phyloP scores from a whole-genome alignment of 306 rosid species.

The Pueraria montana region DNA sequence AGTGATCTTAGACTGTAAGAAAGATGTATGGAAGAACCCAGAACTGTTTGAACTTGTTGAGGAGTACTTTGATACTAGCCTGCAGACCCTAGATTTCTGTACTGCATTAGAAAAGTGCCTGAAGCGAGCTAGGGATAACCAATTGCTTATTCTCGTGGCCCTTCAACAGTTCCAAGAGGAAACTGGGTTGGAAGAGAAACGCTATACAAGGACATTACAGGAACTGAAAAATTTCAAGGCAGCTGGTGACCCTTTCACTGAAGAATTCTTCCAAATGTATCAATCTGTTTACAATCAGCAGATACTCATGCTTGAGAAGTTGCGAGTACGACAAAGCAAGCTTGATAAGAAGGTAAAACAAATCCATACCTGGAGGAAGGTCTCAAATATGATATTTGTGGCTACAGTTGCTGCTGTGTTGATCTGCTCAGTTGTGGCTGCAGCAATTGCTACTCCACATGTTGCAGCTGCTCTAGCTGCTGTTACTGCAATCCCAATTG shows the following conservation, averaged over 20 bases:
- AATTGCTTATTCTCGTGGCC: slow-evolving; percentile 71
- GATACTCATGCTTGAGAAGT: slow-evolving; percentile 76
- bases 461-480: slow-evolving; percentile 89
- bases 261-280: slow-evolving; percentile 75
- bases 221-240: slow-evolving; percentile 79
- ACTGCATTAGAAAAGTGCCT: slow-evolving; percentile 79
- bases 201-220: slow-evolving; percentile 61
- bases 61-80: slow-evolving; percentile 87
- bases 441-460: slow-evolving; percentile 85
- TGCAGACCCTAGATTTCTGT: slow-evolving; percentile 88
- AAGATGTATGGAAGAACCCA: slow-evolving; percentile 83
- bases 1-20: slow-evolving; percentile 81
- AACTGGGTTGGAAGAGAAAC: slow-evolving; percentile 47
- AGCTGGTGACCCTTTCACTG: slow-evolving; percentile 82
- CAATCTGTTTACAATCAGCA: slow-evolving; percentile 71
- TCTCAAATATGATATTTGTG: slow-evolving; percentile 70
- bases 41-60: slow-evolving; percentile 88
- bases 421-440: slow-evolving; percentile 92
- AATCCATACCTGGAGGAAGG: slow-evolving; percentile 78
- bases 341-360: slow-evolving; percentile 72
- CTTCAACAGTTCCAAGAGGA: slow-evolving; percentile 82
- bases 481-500: slow-evolving; percentile 76
- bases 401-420: slow-evolving; percentile 81
- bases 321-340: slow-evolving; percentile 62
- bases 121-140: slow-evolving; percentile 78